A percentile compares a stretch with the other conserved stretches of the same genome.
Evolutionary conservation across 345 rosid species (phyloP).

Genomic region (Eucalyptus pumila): DNA sequence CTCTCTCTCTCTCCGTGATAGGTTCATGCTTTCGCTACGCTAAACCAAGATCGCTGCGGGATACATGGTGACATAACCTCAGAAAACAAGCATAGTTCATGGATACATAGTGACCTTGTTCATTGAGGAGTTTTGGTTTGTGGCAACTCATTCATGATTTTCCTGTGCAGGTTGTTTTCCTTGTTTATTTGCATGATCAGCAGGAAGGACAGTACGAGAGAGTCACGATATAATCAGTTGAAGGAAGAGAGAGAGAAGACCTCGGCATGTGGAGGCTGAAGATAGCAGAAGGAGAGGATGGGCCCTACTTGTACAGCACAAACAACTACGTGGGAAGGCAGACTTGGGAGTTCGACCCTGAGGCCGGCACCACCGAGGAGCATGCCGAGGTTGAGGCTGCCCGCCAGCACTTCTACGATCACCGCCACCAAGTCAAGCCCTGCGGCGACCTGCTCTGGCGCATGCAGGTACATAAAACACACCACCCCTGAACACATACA

Average conservation of each 20-base stretch:
- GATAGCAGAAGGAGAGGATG: not conserved
- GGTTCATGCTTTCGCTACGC: not conserved
- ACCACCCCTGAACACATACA: no score
- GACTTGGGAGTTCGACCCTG: slow-evolving; percentile 8
- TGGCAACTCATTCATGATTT: not conserved
- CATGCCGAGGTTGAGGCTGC: not conserved
- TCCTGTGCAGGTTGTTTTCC: not conserved
- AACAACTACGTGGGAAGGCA: slow-evolving; percentile 8
- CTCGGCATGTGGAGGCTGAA: slow-evolving; percentile 15
- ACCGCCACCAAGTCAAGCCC: not conserved
- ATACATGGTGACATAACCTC: not conserved
- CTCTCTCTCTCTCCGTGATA: not conserved
- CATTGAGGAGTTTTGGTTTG: not conserved
- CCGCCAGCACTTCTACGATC: slow-evolving; percentile 1
- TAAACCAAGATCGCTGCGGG: not conserved
- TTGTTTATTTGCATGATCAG: not conserved
- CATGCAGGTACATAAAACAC: not conserved
- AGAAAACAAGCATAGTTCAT: not conserved
- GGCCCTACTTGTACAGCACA: slow-evolving; percentile 1
- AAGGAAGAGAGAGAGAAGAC: not conserved
- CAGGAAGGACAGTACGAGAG: not conserved
- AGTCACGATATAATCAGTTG: not conserved
- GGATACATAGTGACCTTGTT: not conserved
- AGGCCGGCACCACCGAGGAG: not conserved
- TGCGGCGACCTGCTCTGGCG: slow-evolving; percentile 9